Evolutionary conservation across 2,329 filamentous ascomycete genomes (phyloP).

Genomic region (Orbilia javanica): DNA sequence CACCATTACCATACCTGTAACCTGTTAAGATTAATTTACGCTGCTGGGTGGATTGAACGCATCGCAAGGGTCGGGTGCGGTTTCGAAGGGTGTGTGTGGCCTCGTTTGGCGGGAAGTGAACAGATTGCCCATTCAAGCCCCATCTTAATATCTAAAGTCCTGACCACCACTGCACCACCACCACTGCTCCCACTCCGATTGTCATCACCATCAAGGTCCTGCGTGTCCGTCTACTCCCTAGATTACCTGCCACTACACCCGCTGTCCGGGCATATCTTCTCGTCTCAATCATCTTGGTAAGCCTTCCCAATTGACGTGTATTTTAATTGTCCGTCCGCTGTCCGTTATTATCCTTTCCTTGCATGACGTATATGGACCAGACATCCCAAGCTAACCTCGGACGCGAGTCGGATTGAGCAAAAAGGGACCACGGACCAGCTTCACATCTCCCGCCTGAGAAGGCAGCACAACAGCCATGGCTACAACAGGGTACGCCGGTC

Average conservation of each 20-base stretch:
- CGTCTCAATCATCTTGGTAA: conserved; percentile 28
- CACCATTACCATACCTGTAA: background rate
- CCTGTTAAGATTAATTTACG: background rate
- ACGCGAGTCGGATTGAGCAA: conserved; percentile 54
- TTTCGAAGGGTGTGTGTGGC: conserved; percentile 34
- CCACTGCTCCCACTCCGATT: conserved; percentile 35
- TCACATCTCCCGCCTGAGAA: conserved; percentile 47
- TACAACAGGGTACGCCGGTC: conserved; percentile 56
- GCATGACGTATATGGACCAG: conserved; percentile 28
- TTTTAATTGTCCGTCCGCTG: conserved; percentile 1
- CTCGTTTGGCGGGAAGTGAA: conserved; percentile 54
- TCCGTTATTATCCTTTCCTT: background rate
- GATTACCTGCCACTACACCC: background rate
- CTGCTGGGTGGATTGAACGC: conserved; percentile 24
- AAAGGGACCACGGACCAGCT: conserved; percentile 51
- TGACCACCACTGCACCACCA: conserved; percentile 34
- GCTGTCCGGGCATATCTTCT: conserved; percentile 13
- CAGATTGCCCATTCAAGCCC: conserved; percentile 56
- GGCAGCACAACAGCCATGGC: conserved; percentile 54
- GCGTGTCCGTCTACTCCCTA: conserved; percentile 8
- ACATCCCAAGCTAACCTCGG: conserved; percentile 32
- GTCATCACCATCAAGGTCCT: conserved; percentile 25
- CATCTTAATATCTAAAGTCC: conserved; percentile 59
- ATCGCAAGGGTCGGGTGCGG: conserved; percentile 36
- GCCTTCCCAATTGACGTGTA: conserved; percentile 49